These are phyloP conservation scores for Vitis amurensis DNA, from an alignment of 164 flowering plant species.

Conservation along the genomic window DNA sequence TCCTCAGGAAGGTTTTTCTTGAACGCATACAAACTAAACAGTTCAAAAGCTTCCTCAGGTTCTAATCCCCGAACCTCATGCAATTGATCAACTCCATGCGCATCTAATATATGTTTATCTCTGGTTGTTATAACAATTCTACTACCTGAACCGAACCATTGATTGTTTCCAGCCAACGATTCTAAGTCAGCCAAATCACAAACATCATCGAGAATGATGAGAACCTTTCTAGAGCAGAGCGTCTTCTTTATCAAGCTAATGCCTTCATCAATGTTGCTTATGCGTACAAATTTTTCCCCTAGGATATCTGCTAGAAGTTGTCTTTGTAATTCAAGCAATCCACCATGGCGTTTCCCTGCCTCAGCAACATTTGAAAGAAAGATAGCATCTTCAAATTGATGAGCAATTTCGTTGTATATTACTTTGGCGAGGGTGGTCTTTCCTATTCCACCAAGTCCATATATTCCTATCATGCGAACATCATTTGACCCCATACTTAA, in stretches of 20 bases:
- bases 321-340: background rate
- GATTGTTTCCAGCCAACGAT: background rate
- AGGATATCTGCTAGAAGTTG: background rate
- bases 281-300: no score
- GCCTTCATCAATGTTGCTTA: background rate
- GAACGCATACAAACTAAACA: background rate
- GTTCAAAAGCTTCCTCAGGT: background rate
- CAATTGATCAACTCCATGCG: background rate
- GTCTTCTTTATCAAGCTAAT: background rate
- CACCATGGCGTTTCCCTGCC: background rate
- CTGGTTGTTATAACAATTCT: background rate
- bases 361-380: slow-evolving; percentile 4
- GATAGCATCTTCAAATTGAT: slow-evolving; percentile 1
- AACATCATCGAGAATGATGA: slow-evolving; percentile 1
- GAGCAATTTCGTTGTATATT: background rate
- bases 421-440: slow-evolving; percentile 15
- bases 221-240: background rate
- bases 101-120: background rate
- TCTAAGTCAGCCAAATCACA: background rate
- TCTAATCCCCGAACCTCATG: background rate
- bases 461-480: slow-evolving; percentile 4
- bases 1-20: background rate
- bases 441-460: slow-evolving; percentile 18
- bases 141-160: slow-evolving; percentile 1
- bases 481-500: background rate